Conservation (phyloP, 129 eudicot species). For the Heracleum sosnowskyi region DNA sequence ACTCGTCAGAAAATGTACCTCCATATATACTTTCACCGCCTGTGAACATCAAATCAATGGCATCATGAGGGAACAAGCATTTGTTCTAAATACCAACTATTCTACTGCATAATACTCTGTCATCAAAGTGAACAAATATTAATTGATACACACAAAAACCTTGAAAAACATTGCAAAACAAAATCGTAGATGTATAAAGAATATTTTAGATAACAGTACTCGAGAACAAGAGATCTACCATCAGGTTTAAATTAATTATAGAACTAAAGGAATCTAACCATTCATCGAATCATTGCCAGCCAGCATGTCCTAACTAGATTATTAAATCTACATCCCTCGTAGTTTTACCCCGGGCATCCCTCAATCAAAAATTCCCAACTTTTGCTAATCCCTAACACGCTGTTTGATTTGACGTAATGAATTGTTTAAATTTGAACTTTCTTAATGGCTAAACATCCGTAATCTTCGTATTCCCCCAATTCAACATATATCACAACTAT, state of each 20-base stretch:
- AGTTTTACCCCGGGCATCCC: not conserved
- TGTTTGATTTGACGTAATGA: too few relatives aligned
- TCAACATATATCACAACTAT: too few relatives aligned
- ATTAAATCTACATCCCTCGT: not conserved
- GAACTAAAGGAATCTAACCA: not conserved
- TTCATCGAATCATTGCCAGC: not conserved
- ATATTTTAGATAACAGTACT: not conserved
- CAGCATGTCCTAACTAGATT: not conserved
- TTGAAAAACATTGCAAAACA: not conserved
- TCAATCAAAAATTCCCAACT: not conserved
- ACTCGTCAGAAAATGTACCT: slow-evolving; percentile 64
- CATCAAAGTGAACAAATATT: not conserved
- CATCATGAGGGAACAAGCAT: not conserved
- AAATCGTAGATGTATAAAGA: not conserved
- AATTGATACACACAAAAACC: not conserved
- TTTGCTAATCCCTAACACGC: not conserved
- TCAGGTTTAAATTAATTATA: not conserved
- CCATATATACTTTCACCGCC: slow-evolving; percentile 99
- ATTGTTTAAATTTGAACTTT: too few relatives aligned
- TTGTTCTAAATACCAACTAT: not conserved
- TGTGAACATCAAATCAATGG: slow-evolving; percentile 16
- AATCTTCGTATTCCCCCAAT: too few relatives aligned
- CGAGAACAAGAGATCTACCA: not conserved
- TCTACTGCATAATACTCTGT: not conserved
- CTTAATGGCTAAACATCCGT: not conserved